Conservation (phyloP, 1,284 basidiomycete genomes). For the Ceratobasidium sp. region DNA sequence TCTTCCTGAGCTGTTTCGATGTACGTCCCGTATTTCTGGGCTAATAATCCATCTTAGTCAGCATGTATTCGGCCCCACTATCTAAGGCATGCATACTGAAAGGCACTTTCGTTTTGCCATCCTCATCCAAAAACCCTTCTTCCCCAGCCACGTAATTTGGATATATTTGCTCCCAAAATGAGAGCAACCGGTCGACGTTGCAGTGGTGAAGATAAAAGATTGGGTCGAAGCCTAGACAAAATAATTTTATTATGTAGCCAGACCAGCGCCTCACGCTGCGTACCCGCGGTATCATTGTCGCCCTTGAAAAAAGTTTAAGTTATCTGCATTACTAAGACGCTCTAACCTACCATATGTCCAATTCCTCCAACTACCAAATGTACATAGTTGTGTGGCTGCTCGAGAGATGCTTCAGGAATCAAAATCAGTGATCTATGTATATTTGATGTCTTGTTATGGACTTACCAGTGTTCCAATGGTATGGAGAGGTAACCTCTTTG, state of each 20-base stretch:
- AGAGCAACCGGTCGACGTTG: conserved; percentile 46
- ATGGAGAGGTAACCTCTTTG: background rate
- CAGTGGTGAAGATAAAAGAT: conserved; percentile 49
- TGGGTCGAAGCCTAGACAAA: conserved; percentile 49
- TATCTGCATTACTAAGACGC: too few relatives aligned
- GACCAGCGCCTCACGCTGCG: too few relatives aligned
- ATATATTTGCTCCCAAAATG: conserved; percentile 47
- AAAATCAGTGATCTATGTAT: background rate
- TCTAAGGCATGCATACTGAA: conserved; percentile 45
- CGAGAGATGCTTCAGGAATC: conserved; percentile 7
- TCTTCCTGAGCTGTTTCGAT: background rate
- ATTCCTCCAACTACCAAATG: conserved; percentile 40
- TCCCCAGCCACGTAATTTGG: conserved; percentile 44
- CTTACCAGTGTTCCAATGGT: conserved; percentile 4
- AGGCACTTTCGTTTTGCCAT: background rate
- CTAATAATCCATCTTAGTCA: too few relatives aligned
- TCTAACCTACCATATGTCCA: conserved; percentile 37
- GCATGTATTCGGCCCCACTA: too few relatives aligned
- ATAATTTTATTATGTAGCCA: too few relatives aligned
- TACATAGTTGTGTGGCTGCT: conserved; percentile 40
- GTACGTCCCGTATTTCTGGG: conserved; percentile 4
- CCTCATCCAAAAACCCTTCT: conserved; percentile 13
- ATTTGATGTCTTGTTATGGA: too few relatives aligned
- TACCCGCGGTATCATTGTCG: conserved; percentile 18
- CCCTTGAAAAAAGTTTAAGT: background rate